phyloP scores from a whole-genome alignment of 2,329 filamentous ascomycete genomes.

The Fusarium marasasianum region DNA sequence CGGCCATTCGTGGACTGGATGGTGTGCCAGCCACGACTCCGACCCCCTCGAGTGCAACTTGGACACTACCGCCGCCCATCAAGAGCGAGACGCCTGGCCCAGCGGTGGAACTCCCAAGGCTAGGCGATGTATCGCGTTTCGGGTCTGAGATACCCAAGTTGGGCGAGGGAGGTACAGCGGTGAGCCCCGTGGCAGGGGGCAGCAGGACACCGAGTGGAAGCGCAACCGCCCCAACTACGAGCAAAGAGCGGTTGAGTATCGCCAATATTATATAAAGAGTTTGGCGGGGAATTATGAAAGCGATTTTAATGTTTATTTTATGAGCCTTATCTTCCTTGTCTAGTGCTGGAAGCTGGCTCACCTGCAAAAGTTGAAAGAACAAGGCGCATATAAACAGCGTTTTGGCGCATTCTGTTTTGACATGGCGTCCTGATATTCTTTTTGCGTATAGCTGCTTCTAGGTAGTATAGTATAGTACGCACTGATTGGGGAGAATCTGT shows the following conservation, averaged over 20 bases:
- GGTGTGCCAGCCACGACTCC: slow-evolving; percentile 39
- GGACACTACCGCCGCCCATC: slow-evolving; percentile 48
- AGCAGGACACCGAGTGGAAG: slow-evolving; percentile 36
- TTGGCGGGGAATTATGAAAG: slow-evolving; percentile 1
- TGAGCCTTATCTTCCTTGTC: slow-evolving; percentile 10
- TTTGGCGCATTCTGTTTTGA: slow-evolving; percentile 19
- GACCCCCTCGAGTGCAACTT: slow-evolving; percentile 47
- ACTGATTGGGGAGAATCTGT: background rate
- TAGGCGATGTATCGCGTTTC: slow-evolving; percentile 46
- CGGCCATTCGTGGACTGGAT: slow-evolving; percentile 47
- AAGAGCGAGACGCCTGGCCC: slow-evolving; percentile 48
- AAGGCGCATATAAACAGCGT: slow-evolving; percentile 21
- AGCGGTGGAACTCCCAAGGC: slow-evolving; percentile 41
- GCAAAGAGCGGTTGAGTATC: slow-evolving; percentile 52
- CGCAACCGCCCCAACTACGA: slow-evolving; percentile 19
- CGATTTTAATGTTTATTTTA: slow-evolving; percentile 40
- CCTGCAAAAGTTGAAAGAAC: slow-evolving; percentile 20
- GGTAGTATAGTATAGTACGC: background rate
- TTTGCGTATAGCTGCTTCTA: slow-evolving; percentile 13
- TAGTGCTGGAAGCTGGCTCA: slow-evolving; percentile 22
- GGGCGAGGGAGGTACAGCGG: slow-evolving; percentile 39
- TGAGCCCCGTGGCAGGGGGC: slow-evolving; percentile 42
- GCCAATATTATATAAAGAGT: slow-evolving; percentile 55
- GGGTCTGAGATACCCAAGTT: slow-evolving; percentile 40
- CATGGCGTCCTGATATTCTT: slow-evolving; percentile 13